phyloP scores from a whole-genome alignment of 805 yeast genomes.

The Saccharomyces eubayanus region DNA sequence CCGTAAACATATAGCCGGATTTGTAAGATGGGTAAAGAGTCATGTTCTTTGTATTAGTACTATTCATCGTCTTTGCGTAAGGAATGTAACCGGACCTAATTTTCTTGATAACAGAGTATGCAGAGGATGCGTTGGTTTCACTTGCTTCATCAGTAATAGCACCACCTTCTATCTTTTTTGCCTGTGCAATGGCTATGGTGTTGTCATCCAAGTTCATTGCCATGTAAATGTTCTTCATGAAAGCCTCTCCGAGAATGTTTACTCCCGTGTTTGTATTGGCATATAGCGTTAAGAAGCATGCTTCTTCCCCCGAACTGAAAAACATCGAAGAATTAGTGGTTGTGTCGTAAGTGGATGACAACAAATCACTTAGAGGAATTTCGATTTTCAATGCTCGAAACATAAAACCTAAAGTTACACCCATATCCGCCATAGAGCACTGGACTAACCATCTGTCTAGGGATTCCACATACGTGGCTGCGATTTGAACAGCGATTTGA shows the following conservation, averaged over 20 bases:
- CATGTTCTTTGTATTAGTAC: slow-evolving; percentile 14
- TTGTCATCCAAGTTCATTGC: slow-evolving; percentile 57
- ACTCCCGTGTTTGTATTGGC: slow-evolving; percentile 44
- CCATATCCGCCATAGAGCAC: slow-evolving; percentile 42
- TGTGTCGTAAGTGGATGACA: slow-evolving; percentile 33
- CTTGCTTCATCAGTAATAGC: background rate
- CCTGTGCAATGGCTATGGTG: slow-evolving; percentile 48
- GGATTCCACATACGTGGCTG: slow-evolving; percentile 49
- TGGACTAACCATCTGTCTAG: slow-evolving; percentile 52
- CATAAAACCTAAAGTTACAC: slow-evolving; percentile 45
- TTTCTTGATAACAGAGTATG: slow-evolving; percentile 7
- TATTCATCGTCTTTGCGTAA: slow-evolving; percentile 36
- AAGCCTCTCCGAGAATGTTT: slow-evolving; percentile 50
- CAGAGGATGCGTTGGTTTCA: background rate
- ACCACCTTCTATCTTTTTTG: slow-evolving; percentile 23
- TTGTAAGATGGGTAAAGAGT: slow-evolving; percentile 9
- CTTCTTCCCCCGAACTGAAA: slow-evolving; percentile 46
- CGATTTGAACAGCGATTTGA: slow-evolving; percentile 58
- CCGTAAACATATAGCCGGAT: slow-evolving; percentile 4
- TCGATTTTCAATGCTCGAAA: slow-evolving; percentile 45
- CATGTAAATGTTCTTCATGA: slow-evolving; percentile 44
- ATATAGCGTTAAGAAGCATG: slow-evolving; percentile 47
- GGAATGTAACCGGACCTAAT: slow-evolving; percentile 42
- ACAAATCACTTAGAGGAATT: slow-evolving; percentile 42
- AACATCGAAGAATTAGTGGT: slow-evolving; percentile 32